Percentiles rank a stretch among this genome's conserved stretches.
These are phyloP conservation scores for Moricandia arvensis DNA, from an alignment of 345 rosid species.

Conservation along the genomic window DNA sequence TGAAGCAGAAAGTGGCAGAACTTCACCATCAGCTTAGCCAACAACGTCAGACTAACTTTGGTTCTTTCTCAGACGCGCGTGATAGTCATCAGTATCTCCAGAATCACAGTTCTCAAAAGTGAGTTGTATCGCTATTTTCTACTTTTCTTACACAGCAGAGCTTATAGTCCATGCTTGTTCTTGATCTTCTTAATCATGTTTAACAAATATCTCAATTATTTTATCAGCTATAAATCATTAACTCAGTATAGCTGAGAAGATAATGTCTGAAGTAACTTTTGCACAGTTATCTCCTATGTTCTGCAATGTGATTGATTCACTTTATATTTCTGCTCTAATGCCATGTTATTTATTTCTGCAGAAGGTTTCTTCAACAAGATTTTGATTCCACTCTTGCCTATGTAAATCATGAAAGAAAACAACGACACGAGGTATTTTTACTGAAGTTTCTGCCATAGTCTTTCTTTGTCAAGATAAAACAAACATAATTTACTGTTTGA, in stretches of 20 bases:
- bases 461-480: constrained; percentile 2
- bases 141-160: constrained; percentile 11
- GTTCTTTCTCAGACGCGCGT: constrained; percentile 74
- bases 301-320: constrained; percentile 17
- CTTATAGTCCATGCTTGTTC: background rate
- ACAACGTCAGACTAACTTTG: constrained; percentile 83
- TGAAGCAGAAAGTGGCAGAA: constrained; percentile 98
- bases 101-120: constrained; percentile 80
- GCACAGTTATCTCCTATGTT: background rate
- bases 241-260: constrained; percentile 4
- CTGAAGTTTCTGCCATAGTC: constrained; percentile 12
- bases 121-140: constrained; percentile 37
- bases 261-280: constrained; percentile 4
- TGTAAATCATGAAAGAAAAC: constrained; percentile 88
- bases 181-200: constrained; percentile 8
- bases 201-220: constrained; percentile 11
- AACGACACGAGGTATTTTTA: constrained; percentile 67
- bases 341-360: constrained; percentile 39
- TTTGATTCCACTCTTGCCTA: constrained; percentile 90
- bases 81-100: constrained; percentile 75
- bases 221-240: background rate
- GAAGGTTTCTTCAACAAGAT: constrained; percentile 91
- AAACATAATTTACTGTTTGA: constrained; percentile 11
- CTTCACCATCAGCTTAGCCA: constrained; percentile 98
- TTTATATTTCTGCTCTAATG: constrained; percentile 8